Evolutionary conservation across 192 early-diverging fungal genomes (phyloP), one percentile per base, ranked within the genome.

Genomic region (Backusella westeae): DNA sequence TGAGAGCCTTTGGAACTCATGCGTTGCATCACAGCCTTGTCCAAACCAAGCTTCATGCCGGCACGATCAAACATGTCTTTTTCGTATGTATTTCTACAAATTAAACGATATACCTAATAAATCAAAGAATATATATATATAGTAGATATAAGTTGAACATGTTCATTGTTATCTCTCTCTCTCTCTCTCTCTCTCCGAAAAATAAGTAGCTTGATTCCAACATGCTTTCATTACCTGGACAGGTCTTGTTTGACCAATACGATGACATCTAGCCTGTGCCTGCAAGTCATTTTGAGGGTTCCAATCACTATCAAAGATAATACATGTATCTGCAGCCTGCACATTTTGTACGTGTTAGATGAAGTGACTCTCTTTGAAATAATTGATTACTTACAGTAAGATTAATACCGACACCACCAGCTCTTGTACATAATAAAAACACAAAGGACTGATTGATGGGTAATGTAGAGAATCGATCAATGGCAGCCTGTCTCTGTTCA

Each of bases 241-340:
- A 9, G 90, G 86, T 74, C 93, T 94, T 53, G 92, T 96, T 80
- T 96, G 95, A 12, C 95, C 95, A 75, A 96, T 96, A 75, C 95
- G 89, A 82, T 96, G 94, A 69, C 90, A 90, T 36, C 95, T 90
- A 34, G 89, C 88, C 71, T 93, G 93, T 1, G 95, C 95, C 83
- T 96, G 95, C 53, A 96, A 77, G 77, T 96, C 95, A 78, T 95
- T 95, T 75, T 95, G 93, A 41, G 95, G 95, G 74, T 96, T 96
- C 95, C 93, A 96, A 72, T 96, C 94, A 67, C 85, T 87, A 76
- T 96, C 94, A 84, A 94, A 96, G 65, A 96, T 96, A 80, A 96
- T 93, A 59, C 88, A 89, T 0, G 95, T 96, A 78, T 96, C 95
- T 9, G 95, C 95, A 15, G 91, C 94, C 70, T 75, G 68, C n/a